Evolutionary conservation across 2,329 filamentous ascomycete genomes (phyloP), one percentile per base, ranked within the genome.

Genomic region (Fusarium pininemorale): DNA sequence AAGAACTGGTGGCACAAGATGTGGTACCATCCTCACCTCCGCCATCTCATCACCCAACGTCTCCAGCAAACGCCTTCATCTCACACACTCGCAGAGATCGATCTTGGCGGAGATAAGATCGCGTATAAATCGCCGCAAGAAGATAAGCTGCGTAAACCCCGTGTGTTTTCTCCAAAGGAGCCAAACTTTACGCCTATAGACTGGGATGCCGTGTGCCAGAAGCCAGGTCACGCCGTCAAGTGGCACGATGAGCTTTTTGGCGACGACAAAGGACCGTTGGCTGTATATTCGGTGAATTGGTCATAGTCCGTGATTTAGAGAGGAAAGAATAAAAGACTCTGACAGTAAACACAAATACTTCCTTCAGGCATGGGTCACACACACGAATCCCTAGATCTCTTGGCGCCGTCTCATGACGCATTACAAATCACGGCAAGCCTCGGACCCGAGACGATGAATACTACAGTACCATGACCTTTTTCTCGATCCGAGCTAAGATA

Each of bases 141-240:
- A 30, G 44, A 72, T n/a, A 20, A 54, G 7, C 63, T 66, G 26
- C 66, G 56, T 16, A 69, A 42, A 22, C 73, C 69, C 59, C 73
- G 37, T 16, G 72, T 79, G 8, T 82, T 81, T 56, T 73, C 75
- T n/a, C 78, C 79, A 3, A 61, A 56, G 4, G 56, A 56, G 20
- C 47, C 66, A 32, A 75, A 66, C 35, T 80, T 81, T 28, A 32
- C 63, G 20, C 63, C 76, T 4, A 75, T 81, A 30, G 61, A 55
- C 3, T 83, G 81, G 81, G 79, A 82, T 32, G 80, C 69, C 9
- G 73, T 83, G 6, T 83, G 82, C 59, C 81, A 82, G 58, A 79
- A 77, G 55, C 76, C 75, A 9, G 63, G 66, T 28, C 73, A 60
- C 54, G 64, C 72, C 8, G 54, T 54, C 14, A 70, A 59, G 28